Percentiles rank a stretch among this genome's conserved stretches.
Conservation (phyloP, 176 grass and related monocot genomes). For the barley (Hordeum vulgare) region MorexV3_pseudomolecules_assembly NC_058521.1:147934996-147935495, state of each 20-base stretch:
- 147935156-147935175: conserved; percentile 85
- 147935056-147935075: conserved; percentile 37
- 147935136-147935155: conserved; percentile 79
- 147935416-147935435: conserved; percentile 77
- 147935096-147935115: conserved; percentile 92
- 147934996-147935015: neutral
- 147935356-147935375: conserved; percentile 59
- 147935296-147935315: conserved; percentile 56
- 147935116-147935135: conserved; percentile 71
- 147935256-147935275: neutral
- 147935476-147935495: neutral
- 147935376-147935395: conserved; percentile 44
- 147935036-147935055: neutral
- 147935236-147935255: neutral
- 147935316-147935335: conserved; percentile 48
- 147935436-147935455: conserved; percentile 89
- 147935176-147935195: conserved; percentile 20
- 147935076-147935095: conserved; percentile 84
- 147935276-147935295: conserved; percentile 23
- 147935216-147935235: neutral
- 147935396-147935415: conserved; percentile 78
- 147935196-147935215: neutral
- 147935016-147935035: neutral
- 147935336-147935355: conserved; percentile 76
- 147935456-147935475: conserved; percentile 69